These are phyloP conservation scores for Lachnellula occidentalis DNA, from an alignment of 2,329 filamentous ascomycete species.

Conservation along the genomic window DNA sequence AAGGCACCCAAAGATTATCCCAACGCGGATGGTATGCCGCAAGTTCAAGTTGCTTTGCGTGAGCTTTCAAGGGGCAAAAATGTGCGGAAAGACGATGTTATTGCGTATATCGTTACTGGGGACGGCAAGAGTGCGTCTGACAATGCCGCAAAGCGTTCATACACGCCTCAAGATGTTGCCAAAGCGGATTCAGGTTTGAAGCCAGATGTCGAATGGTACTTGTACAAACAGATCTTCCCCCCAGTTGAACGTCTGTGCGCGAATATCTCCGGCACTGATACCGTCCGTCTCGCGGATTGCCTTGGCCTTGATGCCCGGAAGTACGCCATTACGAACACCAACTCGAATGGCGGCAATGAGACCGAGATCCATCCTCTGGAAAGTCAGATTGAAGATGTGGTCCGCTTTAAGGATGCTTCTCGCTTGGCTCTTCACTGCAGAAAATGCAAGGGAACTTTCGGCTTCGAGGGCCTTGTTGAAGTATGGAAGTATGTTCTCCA, in stretches of 20 bases:
- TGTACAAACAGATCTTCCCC: slow-evolving; percentile 96
- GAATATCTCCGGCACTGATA: slow-evolving; percentile 89
- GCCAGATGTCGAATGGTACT: slow-evolving; percentile 95
- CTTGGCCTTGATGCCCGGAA: slow-evolving; percentile 86
- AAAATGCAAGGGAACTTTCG: slow-evolving; percentile 64
- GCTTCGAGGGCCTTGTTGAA: slow-evolving; percentile 71
- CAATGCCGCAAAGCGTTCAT: slow-evolving; percentile 80
- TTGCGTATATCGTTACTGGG: slow-evolving; percentile 88
- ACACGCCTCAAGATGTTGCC: slow-evolving; percentile 76
- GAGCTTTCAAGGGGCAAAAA: slow-evolving; percentile 82
- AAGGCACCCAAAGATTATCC: slow-evolving; percentile 92
- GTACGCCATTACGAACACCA: slow-evolving; percentile 66
- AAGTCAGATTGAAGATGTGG: slow-evolving; percentile 84
- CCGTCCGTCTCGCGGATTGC: slow-evolving; percentile 83
- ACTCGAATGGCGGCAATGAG: slow-evolving; percentile 46
- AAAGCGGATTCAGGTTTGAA: slow-evolving; percentile 70
- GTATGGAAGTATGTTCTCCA: slow-evolving; percentile 58
- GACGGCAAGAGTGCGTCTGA: slow-evolving; percentile 58
- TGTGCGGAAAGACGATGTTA: slow-evolving; percentile 89
- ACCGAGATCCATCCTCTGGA: slow-evolving; percentile 85
- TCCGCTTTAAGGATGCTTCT: slow-evolving; percentile 78
- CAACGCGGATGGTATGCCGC: slow-evolving; percentile 91
- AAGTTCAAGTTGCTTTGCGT: slow-evolving; percentile 89
- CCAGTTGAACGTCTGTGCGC: slow-evolving; percentile 96
- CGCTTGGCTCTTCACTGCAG: slow-evolving; percentile 77